Conservation (phyloP, 179 eudicot species). For the Beta lomatogona region DNA sequence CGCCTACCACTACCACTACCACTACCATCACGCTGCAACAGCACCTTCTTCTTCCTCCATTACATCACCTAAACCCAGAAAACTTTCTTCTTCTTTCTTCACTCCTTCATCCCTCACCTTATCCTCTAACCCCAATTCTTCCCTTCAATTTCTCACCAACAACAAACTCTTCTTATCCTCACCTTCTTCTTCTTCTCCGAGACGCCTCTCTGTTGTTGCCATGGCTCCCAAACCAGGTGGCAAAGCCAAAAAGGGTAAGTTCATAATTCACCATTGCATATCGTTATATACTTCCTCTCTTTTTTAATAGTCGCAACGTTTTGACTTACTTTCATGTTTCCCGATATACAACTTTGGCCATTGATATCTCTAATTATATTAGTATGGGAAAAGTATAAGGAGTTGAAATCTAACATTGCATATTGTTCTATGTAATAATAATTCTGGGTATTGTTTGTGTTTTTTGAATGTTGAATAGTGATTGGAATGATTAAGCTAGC, state of each 20-base stretch:
- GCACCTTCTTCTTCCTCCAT: conserved; percentile 18
- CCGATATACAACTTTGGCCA: no score
- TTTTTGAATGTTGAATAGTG: conserved; percentile 42
- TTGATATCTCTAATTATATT: no score
- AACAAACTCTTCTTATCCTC: conserved; percentile 19
- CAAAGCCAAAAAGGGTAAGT: conserved; percentile 78
- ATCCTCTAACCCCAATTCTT: conserved; percentile 51
- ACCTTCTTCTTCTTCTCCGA: conserved; percentile 39
- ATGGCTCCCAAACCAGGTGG: conserved; percentile 96
- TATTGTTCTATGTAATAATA: no score
- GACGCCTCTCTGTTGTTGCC: conserved; percentile 58
- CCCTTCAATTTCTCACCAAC: conserved; percentile 40
- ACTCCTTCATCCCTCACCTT: conserved; percentile 27
- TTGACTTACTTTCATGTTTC: no score
- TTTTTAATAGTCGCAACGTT: not conserved
- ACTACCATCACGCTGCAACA: conserved; percentile 9
- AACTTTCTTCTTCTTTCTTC: conserved; percentile 20
- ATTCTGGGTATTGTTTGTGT: not conserved
- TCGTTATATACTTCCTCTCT: no score
- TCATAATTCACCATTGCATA: no score
- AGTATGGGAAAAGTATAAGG: no score
- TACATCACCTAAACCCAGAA: conserved; percentile 12
- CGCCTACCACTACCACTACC: conserved; percentile 23
- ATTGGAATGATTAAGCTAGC: conserved; percentile 88
- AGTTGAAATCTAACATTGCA: no score